Evolutionary conservation across 176 grass and related monocot genomes (phyloP).

Genomic region (Cocos nucifera): DNA sequence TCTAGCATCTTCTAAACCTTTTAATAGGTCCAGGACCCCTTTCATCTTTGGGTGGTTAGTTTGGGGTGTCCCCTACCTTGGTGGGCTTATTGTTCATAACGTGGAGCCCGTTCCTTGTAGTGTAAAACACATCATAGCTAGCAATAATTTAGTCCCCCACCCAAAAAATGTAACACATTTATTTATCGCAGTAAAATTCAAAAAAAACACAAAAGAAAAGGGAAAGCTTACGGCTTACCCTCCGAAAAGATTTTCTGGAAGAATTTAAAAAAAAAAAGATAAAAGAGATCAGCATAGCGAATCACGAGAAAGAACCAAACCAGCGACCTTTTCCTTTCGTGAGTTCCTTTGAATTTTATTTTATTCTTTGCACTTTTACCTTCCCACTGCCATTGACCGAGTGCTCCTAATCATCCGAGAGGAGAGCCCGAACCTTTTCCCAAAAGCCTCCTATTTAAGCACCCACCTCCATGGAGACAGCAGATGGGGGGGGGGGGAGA

Average conservation of each 20-base stretch:
- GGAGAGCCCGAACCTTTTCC: constrained; percentile 23
- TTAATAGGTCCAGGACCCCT: too few relatives aligned
- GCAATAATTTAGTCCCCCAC: constrained; percentile 41
- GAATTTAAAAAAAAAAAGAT: constrained; percentile 1
- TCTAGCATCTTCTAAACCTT: too few relatives aligned
- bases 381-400: constrained; percentile 31
- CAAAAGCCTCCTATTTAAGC: constrained; percentile 71
- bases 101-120: constrained; percentile 52
- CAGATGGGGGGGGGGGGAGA: constrained; percentile 34
- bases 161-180: constrained; percentile 14
- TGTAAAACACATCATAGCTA: constrained; percentile 33
- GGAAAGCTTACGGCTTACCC: background rate
- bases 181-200: background rate
- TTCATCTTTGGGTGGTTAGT: too few relatives aligned
- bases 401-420: constrained; percentile 24
- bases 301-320: constrained; percentile 74
- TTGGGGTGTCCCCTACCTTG: too few relatives aligned
- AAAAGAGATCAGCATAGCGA: constrained; percentile 34
- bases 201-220: too few relatives aligned
- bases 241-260: background rate
- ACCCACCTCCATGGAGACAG: constrained; percentile 28
- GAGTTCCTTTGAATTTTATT: constrained; percentile 52
- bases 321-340: constrained; percentile 64
- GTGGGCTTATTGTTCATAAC: constrained; percentile 5
- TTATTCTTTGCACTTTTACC: background rate